Percentiles rank a stretch among this genome's conserved stretches.
These are phyloP conservation scores for Hordeum pubiflorum DNA, from an alignment of 202 grass and related monocot genomes.

Conservation along the genomic window DNA sequence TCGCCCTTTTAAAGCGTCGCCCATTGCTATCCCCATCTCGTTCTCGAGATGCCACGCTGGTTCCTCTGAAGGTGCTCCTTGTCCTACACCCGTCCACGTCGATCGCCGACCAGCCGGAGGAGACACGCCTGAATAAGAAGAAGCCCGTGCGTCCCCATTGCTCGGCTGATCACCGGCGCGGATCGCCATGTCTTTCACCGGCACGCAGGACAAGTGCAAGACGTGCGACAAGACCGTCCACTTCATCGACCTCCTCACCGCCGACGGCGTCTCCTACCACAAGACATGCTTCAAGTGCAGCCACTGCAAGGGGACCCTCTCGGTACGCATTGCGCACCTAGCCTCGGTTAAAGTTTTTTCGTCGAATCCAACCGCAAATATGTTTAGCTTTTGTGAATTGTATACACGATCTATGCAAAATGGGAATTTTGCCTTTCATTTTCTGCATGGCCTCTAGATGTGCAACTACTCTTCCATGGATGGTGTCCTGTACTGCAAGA, in stretches of 20 bases:
- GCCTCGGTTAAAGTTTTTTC: too few relatives aligned
- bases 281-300: conserved; percentile 99
- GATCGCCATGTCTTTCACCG: conserved; percentile 73
- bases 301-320: conserved; percentile 88
- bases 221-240: conserved; percentile 86
- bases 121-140: background rate
- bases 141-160: background rate
- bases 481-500: conserved; percentile 90
- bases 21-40: conserved; percentile 4
- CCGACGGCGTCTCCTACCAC: conserved; percentile 69
- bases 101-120: background rate
- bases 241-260: conserved; percentile 80
- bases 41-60: conserved; percentile 3
- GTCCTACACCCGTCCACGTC: background rate
- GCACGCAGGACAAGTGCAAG: conserved; percentile 90
- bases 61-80: background rate
- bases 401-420: background rate
- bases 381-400: background rate
- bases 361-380: background rate
- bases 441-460: conserved; percentile 38
- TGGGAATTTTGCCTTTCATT: background rate
- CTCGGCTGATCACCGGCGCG: background rate
- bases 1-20: conserved; percentile 5
- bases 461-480: conserved; percentile 95
- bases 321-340: conserved; percentile 23